Evolutionary conservation across 192 early-diverging fungal genomes (phyloP), one percentile per base, ranked within the genome.

Genomic region (Lunasporangiospora selenospora): DNA sequence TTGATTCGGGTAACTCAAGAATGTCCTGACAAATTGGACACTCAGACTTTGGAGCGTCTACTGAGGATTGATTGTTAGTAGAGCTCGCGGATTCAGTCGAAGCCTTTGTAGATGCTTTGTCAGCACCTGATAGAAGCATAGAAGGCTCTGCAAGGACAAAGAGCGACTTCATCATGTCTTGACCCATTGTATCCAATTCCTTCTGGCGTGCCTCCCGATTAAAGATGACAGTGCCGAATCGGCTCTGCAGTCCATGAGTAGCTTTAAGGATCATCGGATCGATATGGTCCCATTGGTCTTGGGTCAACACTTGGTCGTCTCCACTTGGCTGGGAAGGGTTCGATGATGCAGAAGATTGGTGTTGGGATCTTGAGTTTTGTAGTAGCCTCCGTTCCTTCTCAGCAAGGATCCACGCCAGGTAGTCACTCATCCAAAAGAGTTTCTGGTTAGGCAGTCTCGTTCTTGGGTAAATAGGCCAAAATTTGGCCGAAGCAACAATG

Each of bases 21-120:
- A 6, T 27, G 0, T 73, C 69, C 26, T 73, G 60, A 6, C 69
- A 73, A 19, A 73, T 63, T 0, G 69, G 69, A 24, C 69, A 73
- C 24, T 73, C 61, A 0, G 61, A 44, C 0, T 27, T 4, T 12
- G 44, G 24, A n/a, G n/a, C n/a, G n/a, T n/a, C n/a, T n/a, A n/a
- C n/a, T n/a, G n/a, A n/a, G n/a, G n/a, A n/a, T n/a, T n/a, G n/a
- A n/a, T 18, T 26, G 13, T 13, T 26, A 7, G 44, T 46, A 1
- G 43, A 18, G 11, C 11, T 21, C 12, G 44, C 12, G 11, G 45
- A 43, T 63, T n/a, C 11, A 41, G 51, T 19, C 21, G 5, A 29
- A 8, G 56, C 29, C 15, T 27, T 29, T 21, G 21, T 26, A 6
- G 27, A 1, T 26, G 48, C 11, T 8, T 3, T 36, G 11, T 8